Base-by-base conservation (phyloP, 2,329 filamentous ascomycete species). In the Fusarium nodosum region DNA sequence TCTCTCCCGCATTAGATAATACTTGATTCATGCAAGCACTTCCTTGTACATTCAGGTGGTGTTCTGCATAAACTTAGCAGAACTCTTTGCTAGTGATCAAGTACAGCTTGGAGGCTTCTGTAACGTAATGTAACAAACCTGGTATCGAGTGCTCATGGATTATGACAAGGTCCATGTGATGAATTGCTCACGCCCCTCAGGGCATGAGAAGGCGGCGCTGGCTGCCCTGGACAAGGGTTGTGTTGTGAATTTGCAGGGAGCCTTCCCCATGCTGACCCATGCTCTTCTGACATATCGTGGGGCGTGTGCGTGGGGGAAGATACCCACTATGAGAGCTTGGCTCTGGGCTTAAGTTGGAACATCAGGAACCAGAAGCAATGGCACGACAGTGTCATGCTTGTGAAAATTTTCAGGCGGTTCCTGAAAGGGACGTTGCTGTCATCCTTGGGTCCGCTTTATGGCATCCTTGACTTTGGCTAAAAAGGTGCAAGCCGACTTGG, bases 271-370 rank as follows among this genome's bases (percentile, higher is more conserved):
- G 47, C 39, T 41, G 39, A 57, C 59, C 67, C 64, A 56, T 70
- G 67, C 55, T 50, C 31, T 22, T 71, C 64, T 68, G 51, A 53
- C 67, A 70, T 71, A 54, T 65, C 59, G 64, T 48, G 64, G 67
- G 55, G 64, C 66, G 45, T 52, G 51, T 52, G 54, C 64, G 67
- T 70, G 68, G 68, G 67, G 66, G 68, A 56, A 52, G 38, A 42
- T 46, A 59, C 53, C 53, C 62, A 50, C 58, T 44, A 16, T 55
- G 24, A 39, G 63, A 59, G 26, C 58, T 68, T 45, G 54, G 59
- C 42, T 47, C 36, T 52, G 45, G 42, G n/a, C 39, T 64, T 47
- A 45, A 52, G 56, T 46, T 47, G 41, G 33, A 45, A 33, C 12
- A 57, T 26, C 47, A 53, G 47, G 44, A 36, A 60, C 44, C 36